Evolutionary conservation across 2,329 filamentous ascomycete genomes (phyloP).

Genomic region (Colletotrichum sp.): DNA sequence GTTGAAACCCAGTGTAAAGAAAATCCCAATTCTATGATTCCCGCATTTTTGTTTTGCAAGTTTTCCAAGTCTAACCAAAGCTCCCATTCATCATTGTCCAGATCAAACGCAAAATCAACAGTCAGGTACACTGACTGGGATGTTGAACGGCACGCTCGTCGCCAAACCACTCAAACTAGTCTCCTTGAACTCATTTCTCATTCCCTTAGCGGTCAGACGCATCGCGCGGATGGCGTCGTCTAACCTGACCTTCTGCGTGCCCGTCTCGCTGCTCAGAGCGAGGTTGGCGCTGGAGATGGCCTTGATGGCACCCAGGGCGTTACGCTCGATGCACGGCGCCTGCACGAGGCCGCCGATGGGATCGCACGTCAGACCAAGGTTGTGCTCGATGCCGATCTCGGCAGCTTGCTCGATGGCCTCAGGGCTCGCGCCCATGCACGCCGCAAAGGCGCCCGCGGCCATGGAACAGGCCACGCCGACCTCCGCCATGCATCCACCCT

Average conservation of each 20-base stretch:
- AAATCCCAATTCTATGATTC: background rate
- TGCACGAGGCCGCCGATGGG: slow-evolving; percentile 56
- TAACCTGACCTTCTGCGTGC: slow-evolving; percentile 52
- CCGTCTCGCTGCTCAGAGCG: slow-evolving; percentile 47
- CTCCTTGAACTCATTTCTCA: slow-evolving; percentile 60
- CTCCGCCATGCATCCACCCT: slow-evolving; percentile 60
- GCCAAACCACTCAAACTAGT: slow-evolving; percentile 55
- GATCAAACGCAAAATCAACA: slow-evolving; percentile 35
- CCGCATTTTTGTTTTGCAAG: background rate
- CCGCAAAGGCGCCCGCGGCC: slow-evolving; percentile 55
- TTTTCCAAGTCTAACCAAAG: background rate
- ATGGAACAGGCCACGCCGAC: slow-evolving; percentile 58
- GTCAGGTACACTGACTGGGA: slow-evolving; percentile 58
- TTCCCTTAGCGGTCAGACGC: slow-evolving; percentile 54
- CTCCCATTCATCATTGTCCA: background rate
- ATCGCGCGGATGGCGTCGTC: slow-evolving; percentile 57
- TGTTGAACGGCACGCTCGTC: slow-evolving; percentile 55
- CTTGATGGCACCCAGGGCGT: slow-evolving; percentile 55
- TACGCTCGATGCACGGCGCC: slow-evolving; percentile 57
- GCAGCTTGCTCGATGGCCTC: slow-evolving; percentile 57
- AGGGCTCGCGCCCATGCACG: slow-evolving; percentile 55
- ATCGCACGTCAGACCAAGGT: slow-evolving; percentile 55
- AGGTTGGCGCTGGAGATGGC: slow-evolving; percentile 56
- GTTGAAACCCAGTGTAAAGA: background rate
- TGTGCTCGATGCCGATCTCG: slow-evolving; percentile 59